Base-by-base conservation (phyloP, 495 filamentous ascomycete species). In the Beverwykella pulmonaria region DNA sequence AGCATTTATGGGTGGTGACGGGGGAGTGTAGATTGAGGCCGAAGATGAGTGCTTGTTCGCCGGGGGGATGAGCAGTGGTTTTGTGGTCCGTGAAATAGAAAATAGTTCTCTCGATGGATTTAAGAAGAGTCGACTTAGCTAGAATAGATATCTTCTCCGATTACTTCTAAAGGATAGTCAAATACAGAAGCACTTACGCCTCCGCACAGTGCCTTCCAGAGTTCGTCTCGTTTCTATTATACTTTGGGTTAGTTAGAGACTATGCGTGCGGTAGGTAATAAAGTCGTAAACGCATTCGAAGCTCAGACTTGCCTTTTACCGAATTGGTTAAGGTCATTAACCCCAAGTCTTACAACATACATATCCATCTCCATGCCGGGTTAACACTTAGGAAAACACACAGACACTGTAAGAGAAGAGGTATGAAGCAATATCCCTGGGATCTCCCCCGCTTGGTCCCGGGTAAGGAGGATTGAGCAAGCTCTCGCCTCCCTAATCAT, bases 251-350 rank as follows among this genome's bases (percentile, higher is more conserved):
- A n/a, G n/a, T n/a, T n/a, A n/a, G n/a, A n/a, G n/a, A n/a, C n/a
- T n/a, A n/a, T n/a, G n/a, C n/a, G n/a, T n/a, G n/a, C n/a, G n/a
- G n/a, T n/a, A n/a, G n/a, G n/a, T n/a, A n/a, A n/a, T n/a, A n/a
- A n/a, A n/a, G n/a, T n/a, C n/a, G n/a, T n/a, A n/a, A n/a, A n/a
- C n/a, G n/a, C n/a, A n/a, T n/a, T 44, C 19, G 3, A 50, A 26
- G 66, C 56, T 70, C 67, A 70, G 67, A 70, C 67, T 70, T 70
- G 67, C 67, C 67, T 70, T 70, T 70, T 65, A 68, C 65, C 39
- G 39, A 44, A 68, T 34, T 41, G 19, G 15, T 20, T 1, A 23
- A 61, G 55, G 34, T 68, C 65, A 68, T 39, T 14, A 20, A 63
- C 50, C 19, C 55, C 53, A 52, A 36, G 53, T 39, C 59, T 30